phyloP scores from a whole-genome alignment of 257 asterid species.

The Henckelia pumila region DNA sequence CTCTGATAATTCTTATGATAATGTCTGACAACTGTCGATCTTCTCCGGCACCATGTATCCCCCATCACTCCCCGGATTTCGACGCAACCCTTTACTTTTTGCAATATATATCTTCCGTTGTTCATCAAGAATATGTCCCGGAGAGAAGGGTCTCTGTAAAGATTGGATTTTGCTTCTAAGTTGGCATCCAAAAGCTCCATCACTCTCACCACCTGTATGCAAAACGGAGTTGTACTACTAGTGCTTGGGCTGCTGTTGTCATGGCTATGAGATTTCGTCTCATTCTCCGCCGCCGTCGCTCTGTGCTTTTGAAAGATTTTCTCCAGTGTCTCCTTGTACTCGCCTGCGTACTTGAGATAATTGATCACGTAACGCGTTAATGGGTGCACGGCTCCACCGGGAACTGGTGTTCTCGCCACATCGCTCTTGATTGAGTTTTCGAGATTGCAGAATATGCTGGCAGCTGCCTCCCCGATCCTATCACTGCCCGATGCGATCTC shows the following conservation, averaged over 20 bases:
- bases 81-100: no score
- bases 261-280: slow-evolving; percentile 3
- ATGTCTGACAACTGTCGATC: no score
- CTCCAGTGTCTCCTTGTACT: slow-evolving; percentile 59
- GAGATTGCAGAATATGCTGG: slow-evolving; percentile 56
- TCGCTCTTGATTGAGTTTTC: slow-evolving; percentile 70
- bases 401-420: slow-evolving; percentile 50
- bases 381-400: slow-evolving; percentile 96
- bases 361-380: slow-evolving; percentile 85
- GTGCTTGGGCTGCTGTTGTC: no score
- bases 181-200: slow-evolving; percentile 67
- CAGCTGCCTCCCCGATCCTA: slow-evolving; percentile 62
- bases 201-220: slow-evolving; percentile 45
- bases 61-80: no score
- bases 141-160: slow-evolving; percentile 60
- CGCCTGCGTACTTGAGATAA: slow-evolving; percentile 65
- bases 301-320: slow-evolving; percentile 42
- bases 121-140: no score
- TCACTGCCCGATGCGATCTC: slow-evolving; percentile 50
- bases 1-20: no score
- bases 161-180: slow-evolving; percentile 47
- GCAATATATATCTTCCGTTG: no score
- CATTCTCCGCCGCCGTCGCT: no score
- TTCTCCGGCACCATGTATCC: no score
- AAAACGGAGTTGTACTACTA: no score